A percentile compares a stretch with the other conserved stretches of the same genome.
Conservation (phyloP, 1,284 basidiomycete genomes). For the Polyporus tsugae region DNA sequence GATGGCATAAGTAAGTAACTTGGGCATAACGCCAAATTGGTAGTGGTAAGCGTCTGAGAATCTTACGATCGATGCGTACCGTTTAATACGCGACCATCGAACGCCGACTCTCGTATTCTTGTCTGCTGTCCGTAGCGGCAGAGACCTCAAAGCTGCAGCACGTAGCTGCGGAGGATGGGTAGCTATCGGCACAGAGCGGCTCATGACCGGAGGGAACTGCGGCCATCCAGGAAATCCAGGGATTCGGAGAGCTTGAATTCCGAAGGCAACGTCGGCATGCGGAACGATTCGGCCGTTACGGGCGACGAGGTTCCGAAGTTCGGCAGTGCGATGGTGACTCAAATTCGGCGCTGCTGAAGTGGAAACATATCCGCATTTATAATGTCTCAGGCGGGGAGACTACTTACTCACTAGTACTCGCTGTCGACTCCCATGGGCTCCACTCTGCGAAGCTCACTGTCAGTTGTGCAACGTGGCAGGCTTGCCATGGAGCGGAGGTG, state of each 20-base stretch:
- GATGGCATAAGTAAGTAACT: background rate
- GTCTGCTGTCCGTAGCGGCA: background rate
- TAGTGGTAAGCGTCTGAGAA: background rate
- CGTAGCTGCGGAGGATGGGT: background rate
- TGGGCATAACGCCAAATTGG: background rate
- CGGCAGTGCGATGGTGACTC: background rate
- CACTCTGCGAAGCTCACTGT: background rate
- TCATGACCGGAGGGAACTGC: constrained; percentile 1
- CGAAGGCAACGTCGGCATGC: background rate
- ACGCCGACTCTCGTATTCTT: constrained; percentile 1
- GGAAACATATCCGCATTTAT: background rate
- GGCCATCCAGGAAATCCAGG: background rate
- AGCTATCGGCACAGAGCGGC: background rate
- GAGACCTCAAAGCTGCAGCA: background rate
- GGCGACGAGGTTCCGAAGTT: constrained; percentile 1
- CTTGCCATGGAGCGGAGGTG: background rate
- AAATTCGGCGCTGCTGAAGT: background rate
- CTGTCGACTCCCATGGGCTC: background rate
- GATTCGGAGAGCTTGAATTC: background rate
- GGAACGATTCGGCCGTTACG: constrained; percentile 1
- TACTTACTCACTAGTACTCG: background rate
- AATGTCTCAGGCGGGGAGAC: background rate
- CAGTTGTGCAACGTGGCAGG: background rate
- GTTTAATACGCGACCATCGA: background rate
- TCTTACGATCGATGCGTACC: background rate